A percentile compares a stretch with the other conserved stretches of the same genome.
phyloP scores from a whole-genome alignment of 306 rosid genomes.

The Prunus fruticosa region DNA sequence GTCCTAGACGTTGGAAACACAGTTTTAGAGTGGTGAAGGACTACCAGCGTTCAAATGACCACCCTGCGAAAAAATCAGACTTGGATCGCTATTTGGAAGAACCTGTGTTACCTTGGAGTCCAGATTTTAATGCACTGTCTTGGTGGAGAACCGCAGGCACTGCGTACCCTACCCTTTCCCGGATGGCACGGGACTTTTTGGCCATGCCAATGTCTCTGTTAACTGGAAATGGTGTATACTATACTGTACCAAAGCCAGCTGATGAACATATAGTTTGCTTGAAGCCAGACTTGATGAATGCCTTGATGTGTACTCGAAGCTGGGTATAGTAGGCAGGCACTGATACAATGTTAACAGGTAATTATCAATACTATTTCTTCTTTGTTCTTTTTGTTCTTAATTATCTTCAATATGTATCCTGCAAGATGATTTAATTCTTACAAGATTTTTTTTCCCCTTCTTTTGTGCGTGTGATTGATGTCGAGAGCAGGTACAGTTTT shows the following conservation, averaged over 20 bases:
- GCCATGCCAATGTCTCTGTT: conserved; percentile 14
- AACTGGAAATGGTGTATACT: conserved; percentile 2
- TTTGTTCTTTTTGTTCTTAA: too few relatives aligned
- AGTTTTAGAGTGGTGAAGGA: conserved; percentile 1
- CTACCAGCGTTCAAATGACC: not conserved
- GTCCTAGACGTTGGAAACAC: not conserved
- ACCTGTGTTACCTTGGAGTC: conserved; percentile 16
- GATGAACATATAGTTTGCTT: not conserved
- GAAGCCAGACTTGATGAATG: conserved; percentile 6
- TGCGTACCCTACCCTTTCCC: conserved; percentile 11
- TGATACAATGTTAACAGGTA: not conserved
- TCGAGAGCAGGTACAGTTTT: not conserved
- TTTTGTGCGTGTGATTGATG: not conserved
- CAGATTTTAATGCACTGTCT: not conserved
- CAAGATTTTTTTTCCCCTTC: not conserved
- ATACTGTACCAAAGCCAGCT: conserved; percentile 15
- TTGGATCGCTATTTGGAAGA: conserved; percentile 13
- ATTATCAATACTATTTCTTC: not conserved
- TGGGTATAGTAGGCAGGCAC: not conserved
- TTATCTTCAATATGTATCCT: too few relatives aligned
- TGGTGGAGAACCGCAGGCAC: conserved; percentile 18
- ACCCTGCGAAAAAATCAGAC: not conserved
- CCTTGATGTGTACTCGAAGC: conserved; percentile 8
- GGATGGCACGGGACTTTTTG: conserved; percentile 17
- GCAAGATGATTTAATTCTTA: not conserved